Evolutionary conservation across 176 grass and related monocot genomes (phyloP).

Genomic region (Musa beccarii): DNA sequence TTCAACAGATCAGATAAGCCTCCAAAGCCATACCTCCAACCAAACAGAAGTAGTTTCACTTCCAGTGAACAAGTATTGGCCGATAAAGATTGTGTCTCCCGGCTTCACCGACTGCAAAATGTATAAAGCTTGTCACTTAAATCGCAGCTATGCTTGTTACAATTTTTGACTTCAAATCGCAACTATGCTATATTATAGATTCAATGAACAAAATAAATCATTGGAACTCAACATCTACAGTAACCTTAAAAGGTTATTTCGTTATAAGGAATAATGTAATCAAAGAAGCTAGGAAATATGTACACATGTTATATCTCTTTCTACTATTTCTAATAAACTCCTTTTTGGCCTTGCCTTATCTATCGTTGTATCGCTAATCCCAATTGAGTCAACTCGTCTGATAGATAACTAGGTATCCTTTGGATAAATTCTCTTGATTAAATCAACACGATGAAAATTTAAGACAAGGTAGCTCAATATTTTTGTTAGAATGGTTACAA

Average conservation of each 20-base stretch:
- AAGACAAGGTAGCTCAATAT: no score
- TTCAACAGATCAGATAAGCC: not conserved
- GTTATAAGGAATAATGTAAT: not conserved
- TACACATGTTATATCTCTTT: not conserved
- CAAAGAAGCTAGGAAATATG: not conserved
- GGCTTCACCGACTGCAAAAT: constrained; percentile 63
- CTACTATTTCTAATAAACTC: not conserved
- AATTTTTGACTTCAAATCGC: not conserved
- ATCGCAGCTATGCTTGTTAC: not conserved
- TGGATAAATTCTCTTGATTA: no score
- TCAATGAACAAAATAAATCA: not conserved
- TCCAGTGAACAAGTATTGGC: constrained; percentile 95
- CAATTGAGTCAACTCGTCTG: no score
- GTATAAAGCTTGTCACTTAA: not conserved
- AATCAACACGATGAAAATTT: no score
- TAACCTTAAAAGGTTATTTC: not conserved
- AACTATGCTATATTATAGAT: not conserved
- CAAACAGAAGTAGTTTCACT: constrained; percentile 98
- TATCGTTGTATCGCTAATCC: no score
- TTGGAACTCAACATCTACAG: not conserved
- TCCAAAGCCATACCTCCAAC: constrained; percentile 53
- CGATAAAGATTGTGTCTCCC: constrained; percentile 87
- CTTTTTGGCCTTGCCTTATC: not conserved
- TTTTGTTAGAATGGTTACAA: no score
- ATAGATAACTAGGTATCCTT: no score